A percentile compares a stretch with the other conserved stretches of the same genome.
phyloP scores from a whole-genome alignment of 2,329 filamentous ascomycete species.

The Ophiostoma fasciatum region DNA sequence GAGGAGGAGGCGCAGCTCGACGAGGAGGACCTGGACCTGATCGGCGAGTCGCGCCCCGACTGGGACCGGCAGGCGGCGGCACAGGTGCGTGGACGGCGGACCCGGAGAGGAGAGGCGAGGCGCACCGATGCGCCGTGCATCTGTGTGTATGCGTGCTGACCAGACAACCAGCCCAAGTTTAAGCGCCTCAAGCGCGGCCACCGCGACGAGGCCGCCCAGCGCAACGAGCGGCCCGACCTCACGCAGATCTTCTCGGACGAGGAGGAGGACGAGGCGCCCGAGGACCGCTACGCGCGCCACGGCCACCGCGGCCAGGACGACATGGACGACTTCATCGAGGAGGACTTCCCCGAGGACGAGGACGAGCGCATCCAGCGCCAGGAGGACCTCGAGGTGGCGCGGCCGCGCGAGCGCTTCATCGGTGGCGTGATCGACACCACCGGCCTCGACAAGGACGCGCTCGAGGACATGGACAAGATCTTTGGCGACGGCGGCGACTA shows the following conservation, averaged over 20 bases:
- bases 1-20: conserved; percentile 82
- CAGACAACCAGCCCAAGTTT: conserved; percentile 56
- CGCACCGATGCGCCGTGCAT: too few species aligned
- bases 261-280: conserved; percentile 64
- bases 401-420: conserved; percentile 58
- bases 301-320: conserved; percentile 55
- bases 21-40: conserved; percentile 90
- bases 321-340: conserved; percentile 92
- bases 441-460: conserved; percentile 77
- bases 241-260: conserved; percentile 94
- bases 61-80: conserved; percentile 50
- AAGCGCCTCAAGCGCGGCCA: conserved; percentile 93
- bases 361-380: conserved; percentile 58
- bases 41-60: conserved; percentile 66
- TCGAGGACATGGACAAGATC: conserved; percentile 92
- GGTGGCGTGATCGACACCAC: conserved; percentile 61
- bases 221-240: conserved; percentile 53
- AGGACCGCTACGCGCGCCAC: conserved; percentile 37
- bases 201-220: conserved; percentile 54
- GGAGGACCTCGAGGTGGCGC: conserved; percentile 79
- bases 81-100: conserved; percentile 60
- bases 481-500: conserved; percentile 96
- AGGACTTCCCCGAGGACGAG: conserved; percentile 82
- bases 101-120: too few species aligned
- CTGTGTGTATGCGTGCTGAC: too few species aligned